Percentiles rank a stretch among this genome's conserved stretches.
Conservation (phyloP, 306 rosid genomes). For the apple (Malus domestica) region ASM211411v1 NC_041795.1:11008501-11009000, state of each 20-base stretch:
- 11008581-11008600: constrained; percentile 72
- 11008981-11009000: no score
- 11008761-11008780: constrained; percentile 28
- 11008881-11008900: no score
- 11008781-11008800: background rate
- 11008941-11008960: no score
- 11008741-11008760: constrained; percentile 54
- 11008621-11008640: constrained; percentile 78
- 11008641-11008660: constrained; percentile 46
- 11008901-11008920: no score
- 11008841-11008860: background rate
- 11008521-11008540: constrained; percentile 56
- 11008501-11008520: constrained; percentile 86
- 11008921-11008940: no score
- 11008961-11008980: no score
- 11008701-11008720: constrained; percentile 25
- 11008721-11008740: constrained; percentile 63
- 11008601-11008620: constrained; percentile 63
- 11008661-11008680: constrained; percentile 72
- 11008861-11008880: background rate
- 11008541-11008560: constrained; percentile 31
- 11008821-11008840: background rate
- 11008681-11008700: constrained; percentile 66
- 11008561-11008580: constrained; percentile 44
- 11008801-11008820: background rate